Evolutionary conservation across 2,329 filamentous ascomycete species (phyloP).

Genomic region (Diaporthe ilicicola): DNA sequence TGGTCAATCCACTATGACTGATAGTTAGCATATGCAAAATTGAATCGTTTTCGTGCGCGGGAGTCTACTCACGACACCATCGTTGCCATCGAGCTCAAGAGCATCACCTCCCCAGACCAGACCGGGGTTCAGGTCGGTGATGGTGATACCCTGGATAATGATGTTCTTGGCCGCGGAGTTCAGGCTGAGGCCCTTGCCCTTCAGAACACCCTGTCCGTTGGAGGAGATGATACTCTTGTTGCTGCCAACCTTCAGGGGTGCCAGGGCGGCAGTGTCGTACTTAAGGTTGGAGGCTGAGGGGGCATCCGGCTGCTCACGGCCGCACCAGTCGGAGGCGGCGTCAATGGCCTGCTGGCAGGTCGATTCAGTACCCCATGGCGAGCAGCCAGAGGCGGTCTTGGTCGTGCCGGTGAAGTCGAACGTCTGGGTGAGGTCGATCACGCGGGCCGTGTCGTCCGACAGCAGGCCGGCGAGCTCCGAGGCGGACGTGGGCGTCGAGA

Average conservation of each 20-base stretch:
- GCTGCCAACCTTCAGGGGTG: slow-evolving; percentile 60
- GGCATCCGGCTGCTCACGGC: slow-evolving; percentile 62
- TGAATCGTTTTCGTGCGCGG: too few species aligned
- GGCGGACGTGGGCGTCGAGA: slow-evolving; percentile 61
- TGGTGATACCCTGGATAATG: slow-evolving; percentile 65
- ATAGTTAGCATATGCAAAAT: too few species aligned
- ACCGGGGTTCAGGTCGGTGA: slow-evolving; percentile 41
- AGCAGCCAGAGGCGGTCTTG: slow-evolving; percentile 63
- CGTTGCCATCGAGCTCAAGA: slow-evolving; percentile 57
- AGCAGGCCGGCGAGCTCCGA: slow-evolving; percentile 68
- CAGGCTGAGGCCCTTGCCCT: slow-evolving; percentile 65
- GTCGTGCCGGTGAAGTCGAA: slow-evolving; percentile 65
- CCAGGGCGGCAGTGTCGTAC: slow-evolving; percentile 60
- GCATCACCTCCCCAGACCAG: slow-evolving; percentile 61
- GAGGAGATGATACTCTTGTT: slow-evolving; percentile 67
- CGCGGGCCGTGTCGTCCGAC: slow-evolving; percentile 59
- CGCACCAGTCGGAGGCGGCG: slow-evolving; percentile 62
- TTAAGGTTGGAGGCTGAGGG: slow-evolving; percentile 51
- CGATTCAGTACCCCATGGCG: slow-evolving; percentile 62
- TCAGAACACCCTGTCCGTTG: slow-evolving; percentile 62
- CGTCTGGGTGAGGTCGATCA: slow-evolving; percentile 65
- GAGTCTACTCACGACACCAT: slow-evolving; percentile 40
- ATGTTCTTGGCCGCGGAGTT: slow-evolving; percentile 58
- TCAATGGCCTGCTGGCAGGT: slow-evolving; percentile 68
- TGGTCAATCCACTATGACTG: slow-evolving; percentile 62